Base-by-base conservation (phyloP, 2,329 filamentous ascomycete species). In the Alternaria atra region DNA sequence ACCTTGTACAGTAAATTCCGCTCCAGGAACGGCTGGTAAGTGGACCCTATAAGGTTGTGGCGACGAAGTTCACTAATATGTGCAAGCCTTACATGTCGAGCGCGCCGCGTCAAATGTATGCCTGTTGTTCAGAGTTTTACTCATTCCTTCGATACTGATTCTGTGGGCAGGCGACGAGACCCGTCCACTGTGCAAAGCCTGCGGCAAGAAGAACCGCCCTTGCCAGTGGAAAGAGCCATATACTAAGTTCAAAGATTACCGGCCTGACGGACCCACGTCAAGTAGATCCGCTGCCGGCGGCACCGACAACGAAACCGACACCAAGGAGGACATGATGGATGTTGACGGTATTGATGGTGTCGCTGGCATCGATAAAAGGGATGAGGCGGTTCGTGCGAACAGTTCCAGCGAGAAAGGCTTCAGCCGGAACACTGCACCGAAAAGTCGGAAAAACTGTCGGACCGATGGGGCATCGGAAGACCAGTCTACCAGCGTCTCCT, bases 71-170 rank as follows among this genome's bases (percentile, higher is more conserved):
- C 52, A 32, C 60, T 67, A 39, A 60, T 39, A 15, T 25, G 8
- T 35, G 17, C 37, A 48, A 76, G 73, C 53, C 57, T 72, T 35
- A 75, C 73, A 13, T 76, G 73, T 57, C 65, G 73, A 56, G 60
- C 66, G 25, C 73, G 73, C 39, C 73, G 73, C 32, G 73, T 76
- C 15, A 76, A 76, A 54, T 76, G 73, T 72, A 37, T 55, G 71
- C 59, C 13, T 34, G 1, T 35, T 42, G 40, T 23, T 23, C 6
- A 27, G 29, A 10, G 29, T 20, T 20, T 20, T 20, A 2, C 20
- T 20, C 47, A 17, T 42, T 42, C 10, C 10, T 17, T 47, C 12
- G 20, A 25, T 52, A 27, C 53, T 62, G 32, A 64, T 47, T 50
- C n/a, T 17, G 17, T 20, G 9, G 27, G 9, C 17, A 75, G 73